Base-by-base conservation (phyloP, 306 rosid genomes). In the Glycine soja region DNA sequence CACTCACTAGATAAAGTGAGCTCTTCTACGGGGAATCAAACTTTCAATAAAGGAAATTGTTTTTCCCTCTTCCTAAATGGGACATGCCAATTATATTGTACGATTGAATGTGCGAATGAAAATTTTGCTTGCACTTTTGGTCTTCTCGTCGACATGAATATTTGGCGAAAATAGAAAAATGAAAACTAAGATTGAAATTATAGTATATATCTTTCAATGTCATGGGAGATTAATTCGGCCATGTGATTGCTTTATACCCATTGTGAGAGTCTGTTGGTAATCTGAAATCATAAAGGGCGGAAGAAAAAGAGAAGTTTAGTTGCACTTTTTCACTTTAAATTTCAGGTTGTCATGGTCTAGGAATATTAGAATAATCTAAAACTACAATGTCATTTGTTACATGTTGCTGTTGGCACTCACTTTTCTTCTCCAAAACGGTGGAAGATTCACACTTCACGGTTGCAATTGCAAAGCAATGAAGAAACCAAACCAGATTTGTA, bases 311-410 rank as follows among this genome's bases (percentile, higher is more conserved):
- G 6, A 43, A 32, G 34, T 48, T 62, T 14, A 16, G 8, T 47
- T 62, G 80, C 71, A 75, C 80, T 74, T 84, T 72, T 50, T 67
- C 70, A 14, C 81, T 53, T 68, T 79, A 42, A 74, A 73, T 50
- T 65, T 47, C 51, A 79, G 73, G 73, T 10, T 36, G 34, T 71
- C 51, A 3, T 70, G 70, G 75, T 38, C 72, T 65, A 69, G 65
- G 82, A 62, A 70, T 47, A 65, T 83, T 45, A 54, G 14, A 64
- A 56, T 74, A 19, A 70, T 75, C 73, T 52, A 48, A 57, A 65
- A 79, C 58, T 61, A 42, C 75, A 75, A 61, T 14, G n/a, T 6
- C 65, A 75, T 84, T 70, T 47, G 84, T 74, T 70, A 46, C 62
- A 51, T 50, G 51, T 14, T 42, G 48, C 43, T 53, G 30, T 15